Percentiles rank a stretch among this genome's conserved stretches.
Evolutionary conservation across 257 asterid species (phyloP).

Genomic region (Solanum habrochaites): DNA sequence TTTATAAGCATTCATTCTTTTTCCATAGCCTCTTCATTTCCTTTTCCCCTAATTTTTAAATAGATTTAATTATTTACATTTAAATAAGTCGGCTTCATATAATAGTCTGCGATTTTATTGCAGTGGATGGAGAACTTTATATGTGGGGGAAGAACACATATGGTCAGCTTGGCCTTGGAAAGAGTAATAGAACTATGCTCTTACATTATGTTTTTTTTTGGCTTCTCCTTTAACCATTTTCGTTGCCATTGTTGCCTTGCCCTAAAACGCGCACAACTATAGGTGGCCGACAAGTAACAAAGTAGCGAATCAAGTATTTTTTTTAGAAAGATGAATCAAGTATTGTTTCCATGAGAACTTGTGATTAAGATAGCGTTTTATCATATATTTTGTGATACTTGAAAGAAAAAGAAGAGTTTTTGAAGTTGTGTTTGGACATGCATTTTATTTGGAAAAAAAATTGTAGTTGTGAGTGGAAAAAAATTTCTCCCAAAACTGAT

Average conservation of each 20-base stretch:
- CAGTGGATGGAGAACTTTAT: conserved; percentile 89
- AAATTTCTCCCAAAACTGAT: background rate
- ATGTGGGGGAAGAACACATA: conserved; percentile 87
- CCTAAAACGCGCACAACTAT: background rate
- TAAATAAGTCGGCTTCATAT: background rate
- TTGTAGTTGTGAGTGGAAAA: background rate
- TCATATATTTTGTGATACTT: background rate
- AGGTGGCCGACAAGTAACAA: background rate
- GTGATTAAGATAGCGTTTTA: background rate
- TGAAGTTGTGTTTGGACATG: background rate
- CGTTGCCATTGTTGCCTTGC: background rate
- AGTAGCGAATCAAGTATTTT: background rate
- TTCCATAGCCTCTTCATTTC: background rate
- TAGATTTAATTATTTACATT: background rate
- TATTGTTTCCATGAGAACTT: background rate
- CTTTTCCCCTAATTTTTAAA: background rate
- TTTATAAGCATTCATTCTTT: background rate
- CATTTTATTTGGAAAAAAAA: background rate
- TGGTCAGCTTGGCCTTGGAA: conserved; percentile 98
- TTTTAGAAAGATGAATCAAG: background rate
- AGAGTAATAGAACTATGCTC: conserved; percentile 40
- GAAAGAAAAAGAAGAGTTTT: background rate
- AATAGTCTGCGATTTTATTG: conserved; percentile 4
- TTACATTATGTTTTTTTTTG: background rate
- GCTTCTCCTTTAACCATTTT: conserved; percentile 2